Evolutionary conservation across 805 yeast species (phyloP).

Genomic region (Nematodospora valgi): DNA sequence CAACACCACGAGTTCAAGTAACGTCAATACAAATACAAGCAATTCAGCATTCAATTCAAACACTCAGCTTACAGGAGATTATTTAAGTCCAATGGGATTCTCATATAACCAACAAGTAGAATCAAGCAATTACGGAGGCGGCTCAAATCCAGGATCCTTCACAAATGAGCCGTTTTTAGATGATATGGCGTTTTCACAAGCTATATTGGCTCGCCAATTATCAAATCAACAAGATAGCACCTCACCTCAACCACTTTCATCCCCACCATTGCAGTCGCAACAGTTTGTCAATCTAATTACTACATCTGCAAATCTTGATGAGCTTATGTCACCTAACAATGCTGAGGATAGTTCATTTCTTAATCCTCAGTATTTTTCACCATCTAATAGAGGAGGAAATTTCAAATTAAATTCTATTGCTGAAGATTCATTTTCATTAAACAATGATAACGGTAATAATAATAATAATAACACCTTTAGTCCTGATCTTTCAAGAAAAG

Average conservation of each 20-base stretch:
- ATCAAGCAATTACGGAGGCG: conserved; percentile 3
- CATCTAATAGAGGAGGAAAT: conserved; percentile 23
- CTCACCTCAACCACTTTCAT: conserved; percentile 5
- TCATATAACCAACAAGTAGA: conserved; percentile 6
- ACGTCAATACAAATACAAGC: conserved; percentile 1
- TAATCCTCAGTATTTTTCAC: conserved; percentile 41
- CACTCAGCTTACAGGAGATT: conserved; percentile 7
- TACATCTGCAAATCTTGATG: conserved; percentile 30
- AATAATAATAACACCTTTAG: conserved; percentile 19
- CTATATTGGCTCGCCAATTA: conserved; percentile 10
- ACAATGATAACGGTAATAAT: neutral
- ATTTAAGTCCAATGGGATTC: conserved; percentile 10
- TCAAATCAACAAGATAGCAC: conserved; percentile 1
- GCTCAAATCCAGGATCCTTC: conserved; percentile 15
- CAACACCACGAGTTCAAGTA: neutral
- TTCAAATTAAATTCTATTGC: conserved; percentile 32
- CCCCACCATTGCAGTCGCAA: conserved; percentile 8
- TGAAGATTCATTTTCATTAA: conserved; percentile 15
- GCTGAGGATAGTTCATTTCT: conserved; percentile 16
- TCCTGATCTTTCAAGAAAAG: conserved; percentile 28
- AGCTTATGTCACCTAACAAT: conserved; percentile 30
- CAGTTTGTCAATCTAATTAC: conserved; percentile 13
- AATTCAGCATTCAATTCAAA: conserved; percentile 8
- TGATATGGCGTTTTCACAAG: conserved; percentile 7
- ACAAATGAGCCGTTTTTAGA: conserved; percentile 31